phyloP scores from a whole-genome alignment of 148 eudicot genomes.

The Rhododendron henanense region DNA sequence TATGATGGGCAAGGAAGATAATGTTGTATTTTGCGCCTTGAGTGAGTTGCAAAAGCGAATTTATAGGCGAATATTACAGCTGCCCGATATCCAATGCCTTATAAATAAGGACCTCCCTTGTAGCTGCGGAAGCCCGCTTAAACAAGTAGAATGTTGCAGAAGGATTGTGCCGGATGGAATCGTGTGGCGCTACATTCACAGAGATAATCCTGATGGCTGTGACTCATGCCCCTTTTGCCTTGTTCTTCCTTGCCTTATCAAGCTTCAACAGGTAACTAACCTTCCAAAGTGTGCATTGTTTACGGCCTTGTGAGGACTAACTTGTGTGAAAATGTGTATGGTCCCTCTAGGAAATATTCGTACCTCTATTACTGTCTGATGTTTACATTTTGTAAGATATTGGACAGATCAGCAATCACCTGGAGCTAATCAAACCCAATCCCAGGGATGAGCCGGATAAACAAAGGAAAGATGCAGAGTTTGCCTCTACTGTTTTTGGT shows the following conservation, averaged over 20 bases:
- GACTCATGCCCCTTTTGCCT: slow-evolving; percentile 89
- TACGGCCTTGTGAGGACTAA: background rate
- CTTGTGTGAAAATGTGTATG: background rate
- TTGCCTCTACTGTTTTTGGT: slow-evolving; percentile 82
- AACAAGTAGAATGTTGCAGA: slow-evolving; percentile 85
- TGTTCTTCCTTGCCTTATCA: slow-evolving; percentile 89
- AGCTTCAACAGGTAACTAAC: slow-evolving; percentile 83
- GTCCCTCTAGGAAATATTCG: background rate
- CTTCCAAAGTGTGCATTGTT: background rate
- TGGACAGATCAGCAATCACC: slow-evolving; percentile 85
- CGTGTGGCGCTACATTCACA: slow-evolving; percentile 88
- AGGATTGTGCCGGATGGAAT: slow-evolving; percentile 78
- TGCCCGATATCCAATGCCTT: slow-evolving; percentile 82
- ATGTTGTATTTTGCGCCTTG: slow-evolving; percentile 96
- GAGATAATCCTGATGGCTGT: slow-evolving; percentile 84
- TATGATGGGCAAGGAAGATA: slow-evolving; percentile 98
- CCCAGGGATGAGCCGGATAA: slow-evolving; percentile 80
- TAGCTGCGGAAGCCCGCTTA: slow-evolving; percentile 91
- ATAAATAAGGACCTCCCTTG: slow-evolving; percentile 89
- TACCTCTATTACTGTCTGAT: slow-evolving; percentile 2
- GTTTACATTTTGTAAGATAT: slow-evolving; percentile 10
- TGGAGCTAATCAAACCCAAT: slow-evolving; percentile 96
- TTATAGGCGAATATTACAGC: slow-evolving; percentile 74
- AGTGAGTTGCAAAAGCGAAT: slow-evolving; percentile 86
- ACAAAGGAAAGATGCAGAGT: slow-evolving; percentile 80